Percentiles rank a stretch among this genome's conserved stretches.
phyloP scores from a whole-genome alignment of 2,329 filamentous ascomycete genomes.

The Diaporthe longicolla region DNA sequence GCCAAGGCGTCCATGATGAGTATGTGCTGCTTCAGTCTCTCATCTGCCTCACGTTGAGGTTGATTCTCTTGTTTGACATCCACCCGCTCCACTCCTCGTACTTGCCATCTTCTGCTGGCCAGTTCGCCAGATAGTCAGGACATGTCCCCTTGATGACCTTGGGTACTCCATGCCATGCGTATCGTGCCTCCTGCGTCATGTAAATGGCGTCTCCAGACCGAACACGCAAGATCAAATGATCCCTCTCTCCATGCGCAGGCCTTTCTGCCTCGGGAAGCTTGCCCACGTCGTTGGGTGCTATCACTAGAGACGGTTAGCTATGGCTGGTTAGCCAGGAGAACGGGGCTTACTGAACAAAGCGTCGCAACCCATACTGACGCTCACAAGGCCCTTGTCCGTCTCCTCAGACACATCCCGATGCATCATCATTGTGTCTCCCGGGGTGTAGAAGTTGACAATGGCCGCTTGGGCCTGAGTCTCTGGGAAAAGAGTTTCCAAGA shows the following conservation, averaged over 20 bases:
- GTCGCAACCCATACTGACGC: conserved; percentile 91
- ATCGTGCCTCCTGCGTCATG: conserved; percentile 86
- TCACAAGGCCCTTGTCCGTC: conserved; percentile 82
- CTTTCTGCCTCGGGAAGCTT: conserved; percentile 49
- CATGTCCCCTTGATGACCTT: conserved; percentile 87
- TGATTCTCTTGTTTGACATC: conserved; percentile 90
- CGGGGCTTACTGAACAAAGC: conserved; percentile 73
- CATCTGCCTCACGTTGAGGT: conserved; percentile 95
- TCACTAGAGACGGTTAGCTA: conserved; percentile 30
- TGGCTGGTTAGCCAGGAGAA: not conserved
- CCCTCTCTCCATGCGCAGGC: conserved; percentile 54
- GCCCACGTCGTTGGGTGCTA: conserved; percentile 68
- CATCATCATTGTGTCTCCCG: conserved; percentile 91
- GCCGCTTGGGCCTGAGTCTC: conserved; percentile 86
- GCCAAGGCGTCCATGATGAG: no score
- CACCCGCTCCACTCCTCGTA: conserved; percentile 84
- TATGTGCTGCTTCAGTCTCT: conserved; percentile 58
- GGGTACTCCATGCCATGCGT: conserved; percentile 96
- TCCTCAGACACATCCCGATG: conserved; percentile 95
- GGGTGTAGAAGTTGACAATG: conserved; percentile 93
- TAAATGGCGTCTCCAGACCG: conserved; percentile 91
- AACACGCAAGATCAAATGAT: conserved; percentile 74
- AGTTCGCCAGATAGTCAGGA: conserved; percentile 79
- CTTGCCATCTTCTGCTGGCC: conserved; percentile 73
- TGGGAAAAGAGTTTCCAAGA: conserved; percentile 81